phyloP scores from a whole-genome alignment of 2,329 filamentous ascomycete species.

The Calonectria pseudoturangicola region DNA sequence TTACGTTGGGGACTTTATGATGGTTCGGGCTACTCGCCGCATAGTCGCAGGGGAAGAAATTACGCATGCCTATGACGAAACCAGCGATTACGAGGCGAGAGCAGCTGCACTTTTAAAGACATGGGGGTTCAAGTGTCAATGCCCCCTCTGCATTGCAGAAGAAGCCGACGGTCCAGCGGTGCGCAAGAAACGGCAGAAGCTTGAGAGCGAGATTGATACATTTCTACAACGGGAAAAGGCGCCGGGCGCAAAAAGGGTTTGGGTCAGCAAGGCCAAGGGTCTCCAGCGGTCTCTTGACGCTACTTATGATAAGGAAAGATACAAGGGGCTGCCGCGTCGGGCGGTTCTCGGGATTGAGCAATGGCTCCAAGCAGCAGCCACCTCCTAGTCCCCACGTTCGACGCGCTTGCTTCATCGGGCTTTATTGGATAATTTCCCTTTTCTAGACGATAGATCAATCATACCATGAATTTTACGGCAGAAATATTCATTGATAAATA shows the following conservation, averaged over 20 bases:
- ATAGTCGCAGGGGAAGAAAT: constrained; percentile 60
- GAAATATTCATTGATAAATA: too few species aligned
- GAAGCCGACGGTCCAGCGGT: constrained; percentile 44
- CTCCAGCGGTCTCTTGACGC: constrained; percentile 50
- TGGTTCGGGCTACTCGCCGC: constrained; percentile 60
- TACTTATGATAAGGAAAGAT: constrained; percentile 55
- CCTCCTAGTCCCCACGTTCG: background rate
- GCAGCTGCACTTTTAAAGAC: constrained; percentile 48
- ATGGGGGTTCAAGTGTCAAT: constrained; percentile 63
- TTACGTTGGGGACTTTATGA: constrained; percentile 63
- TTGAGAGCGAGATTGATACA: constrained; percentile 46
- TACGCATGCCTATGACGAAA: constrained; percentile 57
- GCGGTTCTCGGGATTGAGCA: constrained; percentile 51
- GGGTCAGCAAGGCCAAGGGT: constrained; percentile 51
- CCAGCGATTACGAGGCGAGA: constrained; percentile 51
- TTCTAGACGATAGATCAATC: too few species aligned
- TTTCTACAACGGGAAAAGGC: constrained; percentile 45
- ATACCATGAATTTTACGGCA: too few species aligned
- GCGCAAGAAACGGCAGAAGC: constrained; percentile 45
- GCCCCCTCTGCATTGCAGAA: constrained; percentile 60
- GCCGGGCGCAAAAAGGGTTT: constrained; percentile 41
- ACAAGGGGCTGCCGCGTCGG: constrained; percentile 51
- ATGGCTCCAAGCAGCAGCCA: constrained; percentile 51
- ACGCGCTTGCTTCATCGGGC: background rate
- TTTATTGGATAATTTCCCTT: background rate